A percentile compares a stretch with the other conserved stretches of the same genome.
These are phyloP conservation scores for Coriolopsis trogii DNA, from an alignment of 1,284 basidiomycete species.

Conservation along the genomic window DNA sequence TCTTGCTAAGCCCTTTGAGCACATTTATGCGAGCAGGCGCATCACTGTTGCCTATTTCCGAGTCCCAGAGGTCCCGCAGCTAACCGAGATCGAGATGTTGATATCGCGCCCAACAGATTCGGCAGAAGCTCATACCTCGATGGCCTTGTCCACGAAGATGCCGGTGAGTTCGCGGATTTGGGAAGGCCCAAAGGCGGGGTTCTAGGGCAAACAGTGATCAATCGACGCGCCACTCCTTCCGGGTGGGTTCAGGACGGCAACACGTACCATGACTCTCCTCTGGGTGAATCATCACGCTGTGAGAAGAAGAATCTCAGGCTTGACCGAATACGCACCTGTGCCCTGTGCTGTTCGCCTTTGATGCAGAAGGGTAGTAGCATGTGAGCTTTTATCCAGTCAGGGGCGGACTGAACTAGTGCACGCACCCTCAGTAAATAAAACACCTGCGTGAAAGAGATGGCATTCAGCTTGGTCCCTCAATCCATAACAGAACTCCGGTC, in stretches of 20 bases:
- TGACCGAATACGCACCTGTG: slow-evolving; percentile 13
- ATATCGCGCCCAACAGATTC: background rate
- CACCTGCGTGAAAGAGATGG: no score
- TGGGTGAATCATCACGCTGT: background rate
- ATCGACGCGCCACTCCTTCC: no score
- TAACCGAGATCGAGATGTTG: slow-evolving; percentile 5
- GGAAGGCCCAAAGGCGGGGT: slow-evolving; percentile 58
- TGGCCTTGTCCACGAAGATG: slow-evolving; percentile 57
- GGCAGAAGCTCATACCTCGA: slow-evolving; percentile 42
- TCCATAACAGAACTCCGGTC: no score
- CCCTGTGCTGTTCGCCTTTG: slow-evolving; percentile 14
- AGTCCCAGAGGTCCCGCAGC: slow-evolving; percentile 33
- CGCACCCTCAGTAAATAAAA: slow-evolving; percentile 16
- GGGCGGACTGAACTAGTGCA: no score
- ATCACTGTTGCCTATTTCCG: slow-evolving; percentile 11
- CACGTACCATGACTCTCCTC: slow-evolving; percentile 21
- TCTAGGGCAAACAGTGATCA: slow-evolving; percentile 35
- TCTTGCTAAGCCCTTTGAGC: slow-evolving; percentile 41
- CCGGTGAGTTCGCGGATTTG: slow-evolving; percentile 56
- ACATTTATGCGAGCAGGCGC: slow-evolving; percentile 39
- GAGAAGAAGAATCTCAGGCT: background rate
- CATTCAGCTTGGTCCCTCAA: no score
- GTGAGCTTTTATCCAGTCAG: background rate
- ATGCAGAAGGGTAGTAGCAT: background rate
- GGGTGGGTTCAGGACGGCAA: background rate